Evolutionary conservation across 352 stramenopile genomes (phyloP).

Genomic region (Thraustochytrium striatum): DNA sequence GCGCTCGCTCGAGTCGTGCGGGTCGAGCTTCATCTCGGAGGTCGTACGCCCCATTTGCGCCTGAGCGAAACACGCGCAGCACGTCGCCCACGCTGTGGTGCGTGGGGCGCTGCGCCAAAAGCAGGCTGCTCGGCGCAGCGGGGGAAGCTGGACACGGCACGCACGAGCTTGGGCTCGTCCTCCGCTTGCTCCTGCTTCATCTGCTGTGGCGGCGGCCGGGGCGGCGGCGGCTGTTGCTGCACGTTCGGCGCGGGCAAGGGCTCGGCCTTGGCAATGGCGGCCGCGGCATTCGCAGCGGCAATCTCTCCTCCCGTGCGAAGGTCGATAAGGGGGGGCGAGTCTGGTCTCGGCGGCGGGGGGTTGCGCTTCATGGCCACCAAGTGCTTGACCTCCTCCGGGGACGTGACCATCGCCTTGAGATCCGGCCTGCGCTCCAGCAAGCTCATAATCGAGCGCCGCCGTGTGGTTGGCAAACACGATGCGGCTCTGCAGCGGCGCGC

Average conservation of each 20-base stretch:
- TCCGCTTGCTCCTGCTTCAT: not conserved
- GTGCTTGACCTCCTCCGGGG: conserved; percentile 11
- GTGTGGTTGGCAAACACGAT: conserved; percentile 54
- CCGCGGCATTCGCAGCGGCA: not conserved
- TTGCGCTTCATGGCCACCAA: not conserved
- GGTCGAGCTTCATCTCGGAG: not conserved
- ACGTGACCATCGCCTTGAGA: not conserved
- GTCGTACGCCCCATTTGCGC: not conserved
- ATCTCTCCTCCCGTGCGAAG: conserved; percentile 18
- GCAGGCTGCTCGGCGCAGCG: not conserved
- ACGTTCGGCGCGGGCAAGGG: not conserved
- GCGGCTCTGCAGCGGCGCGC: conserved; percentile 61
- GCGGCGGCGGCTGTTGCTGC: not conserved
- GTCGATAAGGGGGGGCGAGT: conserved; percentile 37
- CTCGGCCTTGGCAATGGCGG: not conserved
- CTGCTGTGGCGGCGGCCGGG: not conserved
- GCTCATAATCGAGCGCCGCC: conserved; percentile 35
- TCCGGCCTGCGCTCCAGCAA: conserved; percentile 31
- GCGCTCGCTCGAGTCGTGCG: not conserved
- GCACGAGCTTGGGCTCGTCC: not conserved
- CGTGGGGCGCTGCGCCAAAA: not conserved
- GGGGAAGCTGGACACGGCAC: not conserved
- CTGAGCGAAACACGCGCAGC: not conserved
- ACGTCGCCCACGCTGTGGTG: conserved; percentile 21
- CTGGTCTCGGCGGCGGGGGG: not conserved